Evolutionary conservation across 306 rosid genomes (phyloP).

Genomic region (Casuarina glauca): DNA sequence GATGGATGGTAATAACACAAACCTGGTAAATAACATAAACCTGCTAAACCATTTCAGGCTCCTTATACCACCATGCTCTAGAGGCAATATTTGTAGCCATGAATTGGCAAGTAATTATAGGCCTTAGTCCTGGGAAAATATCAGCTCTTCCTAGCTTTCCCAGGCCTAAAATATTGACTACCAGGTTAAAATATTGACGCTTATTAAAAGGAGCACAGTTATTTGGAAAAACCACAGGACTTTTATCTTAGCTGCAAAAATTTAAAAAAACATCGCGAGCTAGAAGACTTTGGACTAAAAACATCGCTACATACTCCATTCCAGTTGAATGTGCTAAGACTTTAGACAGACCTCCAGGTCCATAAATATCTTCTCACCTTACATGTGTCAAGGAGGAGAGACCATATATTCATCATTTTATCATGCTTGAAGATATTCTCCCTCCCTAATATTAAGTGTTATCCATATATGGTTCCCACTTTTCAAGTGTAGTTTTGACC

Average conservation of each 20-base stretch:
- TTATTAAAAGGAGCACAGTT: background rate
- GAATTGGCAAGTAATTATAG: background rate
- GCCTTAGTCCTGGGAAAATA: background rate
- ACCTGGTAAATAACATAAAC: background rate
- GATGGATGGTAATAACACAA: background rate
- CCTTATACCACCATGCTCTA: background rate
- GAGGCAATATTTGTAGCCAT: background rate
- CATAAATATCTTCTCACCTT: background rate
- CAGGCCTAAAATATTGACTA: background rate
- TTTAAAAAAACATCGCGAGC: background rate
- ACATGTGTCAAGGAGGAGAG: background rate
- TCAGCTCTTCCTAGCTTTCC: background rate
- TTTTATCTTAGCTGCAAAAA: background rate
- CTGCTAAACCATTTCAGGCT: background rate
- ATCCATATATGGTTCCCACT: no score
- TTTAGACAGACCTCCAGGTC: background rate
- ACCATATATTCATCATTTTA: background rate
- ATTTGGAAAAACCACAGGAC: background rate
- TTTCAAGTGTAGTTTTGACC: background rate
- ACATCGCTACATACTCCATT: background rate
- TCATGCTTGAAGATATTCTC: background rate
- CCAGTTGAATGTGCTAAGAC: conserved; percentile 1
- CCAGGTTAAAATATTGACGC: background rate
- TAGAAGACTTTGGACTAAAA: background rate
- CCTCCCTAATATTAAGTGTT: background rate